Evolutionary conservation across 768 basidiomycete genomes (phyloP), one percentile per base, ranked within the genome.

Genomic region (Tulasnella calospora): DNA sequence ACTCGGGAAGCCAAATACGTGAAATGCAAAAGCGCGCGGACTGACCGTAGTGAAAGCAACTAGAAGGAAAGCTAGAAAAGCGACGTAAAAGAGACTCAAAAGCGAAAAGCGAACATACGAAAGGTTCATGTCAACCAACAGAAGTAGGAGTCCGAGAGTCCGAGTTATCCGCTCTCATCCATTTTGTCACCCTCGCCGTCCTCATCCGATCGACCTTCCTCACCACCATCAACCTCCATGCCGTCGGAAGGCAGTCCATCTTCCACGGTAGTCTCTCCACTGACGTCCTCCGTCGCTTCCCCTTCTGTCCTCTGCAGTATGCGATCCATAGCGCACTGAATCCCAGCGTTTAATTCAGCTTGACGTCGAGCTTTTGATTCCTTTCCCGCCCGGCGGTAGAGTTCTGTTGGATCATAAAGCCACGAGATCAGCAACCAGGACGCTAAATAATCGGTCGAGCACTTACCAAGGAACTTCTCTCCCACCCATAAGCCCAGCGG

Each of bases 401-500:
- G 51, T 44, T 78, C 77, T 78, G 46, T 57, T 23, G 47, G 17
- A 35, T 30, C 33, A 15, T 17, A 4, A 23, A 30, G 15, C 13
- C 71, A 40, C 13, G 38, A 36, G 36, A 27, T 72, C 36, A 40
- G 44, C 38, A 7, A 3, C 9, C 6, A 1, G 12, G 71, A 13
- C 8, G 30, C 7, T 19, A 19, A 4, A 40, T 12, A 5, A 15
- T 17, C 27, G 13, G 27, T 12, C 17, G 36, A 76, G 10, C 72
- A 86, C 88, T 71, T 67, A 92, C 92, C 92, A 71, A 90, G 84
- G 80, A 89, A 88, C 67, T 91, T 86, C 81, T 93, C 89, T 8
- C 92, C 92, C 15, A 91, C 89, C 93, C 93, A 93, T 72, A 92
- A 82, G 30, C 92, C 85, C 82, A 93, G 82, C 46, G 88, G 88